Evolutionary conservation across 192 early-diverging fungal species (phyloP).

Genomic region (Podila horticola): DNA sequence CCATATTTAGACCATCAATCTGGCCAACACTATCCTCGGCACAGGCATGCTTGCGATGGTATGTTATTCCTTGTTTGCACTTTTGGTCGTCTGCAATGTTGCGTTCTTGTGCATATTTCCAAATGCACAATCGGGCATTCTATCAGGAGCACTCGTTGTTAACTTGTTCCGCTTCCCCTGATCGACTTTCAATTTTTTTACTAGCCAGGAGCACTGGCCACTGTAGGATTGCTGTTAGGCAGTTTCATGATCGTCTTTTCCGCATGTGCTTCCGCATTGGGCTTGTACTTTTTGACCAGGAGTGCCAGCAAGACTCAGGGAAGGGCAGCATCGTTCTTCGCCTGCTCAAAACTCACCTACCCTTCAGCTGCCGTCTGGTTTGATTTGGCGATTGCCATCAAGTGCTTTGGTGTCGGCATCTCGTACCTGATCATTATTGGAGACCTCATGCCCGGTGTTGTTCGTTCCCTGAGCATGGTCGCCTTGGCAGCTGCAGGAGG

Average conservation of each 20-base stretch:
- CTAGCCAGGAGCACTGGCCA: conserved; percentile 85
- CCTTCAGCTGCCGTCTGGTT: conserved; percentile 89
- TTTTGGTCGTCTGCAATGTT: neutral
- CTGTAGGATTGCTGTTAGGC: conserved; percentile 86
- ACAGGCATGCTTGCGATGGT: conserved; percentile 98
- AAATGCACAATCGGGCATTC: neutral
- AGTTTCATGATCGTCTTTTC: conserved; percentile 84
- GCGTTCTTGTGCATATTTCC: neutral
- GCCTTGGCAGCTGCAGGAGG: conserved; percentile 39
- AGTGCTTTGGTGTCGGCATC: conserved; percentile 97
- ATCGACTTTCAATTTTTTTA: neutral
- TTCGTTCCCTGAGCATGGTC: conserved; percentile 44
- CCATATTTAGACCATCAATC: conserved; percentile 69
- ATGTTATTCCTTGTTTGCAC: conserved; percentile 6
- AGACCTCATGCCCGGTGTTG: conserved; percentile 88
- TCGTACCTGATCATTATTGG: conserved; percentile 97
- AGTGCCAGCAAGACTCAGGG: conserved; percentile 81
- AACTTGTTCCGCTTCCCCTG: conserved; percentile 1
- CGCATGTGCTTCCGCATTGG: conserved; percentile 77
- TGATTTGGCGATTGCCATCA: conserved; percentile 97
- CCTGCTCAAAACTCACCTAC: conserved; percentile 91
- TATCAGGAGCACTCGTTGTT: neutral
- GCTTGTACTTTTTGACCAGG: conserved; percentile 84
- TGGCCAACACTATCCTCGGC: conserved; percentile 97
- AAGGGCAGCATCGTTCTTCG: conserved; percentile 90